Evolutionary conservation across 371 early-diverging fungal species (phyloP), one percentile per base, ranked within the genome.

Genomic region (Mortierella sp.): DNA sequence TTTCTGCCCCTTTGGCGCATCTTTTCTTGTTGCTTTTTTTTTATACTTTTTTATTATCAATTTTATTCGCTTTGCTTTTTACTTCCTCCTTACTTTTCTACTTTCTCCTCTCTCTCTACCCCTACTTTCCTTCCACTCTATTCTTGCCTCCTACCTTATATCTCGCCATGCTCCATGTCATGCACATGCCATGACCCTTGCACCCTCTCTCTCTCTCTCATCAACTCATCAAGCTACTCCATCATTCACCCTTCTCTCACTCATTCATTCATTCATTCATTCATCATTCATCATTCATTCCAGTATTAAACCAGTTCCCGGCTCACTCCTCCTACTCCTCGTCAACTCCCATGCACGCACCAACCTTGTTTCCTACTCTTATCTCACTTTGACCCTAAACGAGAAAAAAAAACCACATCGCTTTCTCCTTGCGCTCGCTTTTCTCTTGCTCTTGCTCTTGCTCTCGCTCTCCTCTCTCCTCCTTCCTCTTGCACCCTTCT

Each of bases 31-130:
- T 18, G 51, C 43, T 43, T 43, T 43, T 35, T 35, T 38, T 43
- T 14, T 43, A 6, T 44, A 38, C 24, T n/a, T 41, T 43, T 27
- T 18, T n/a, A 21, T 49, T 51, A 76, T 46, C n/a, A 58, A 27
- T 21, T 21, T 51, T 18, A 21, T 51, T 51, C 21, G 18, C 51
- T 4, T 49, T 51, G 51, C 51, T 51, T 51, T 21, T 21, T 48
- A 10, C 14, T 46, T 14, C 10, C 46, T 46, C 46, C 46, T 11
- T 46, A 46, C 44, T 48, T 55, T 72, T 71, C 41, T 21, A 43
- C 58, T 60, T 49, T 71, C 49, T 58, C 44, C 75, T 71, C 60
- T 35, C 68, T 71, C 68, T 72, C 70, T 76, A 49, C 43, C 72
- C 27, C 46, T 65, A 65, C 72, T 38, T 76, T 76, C 44, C 46